Percentiles rank a stretch among this genome's conserved stretches.
Conservation (phyloP, 2,329 filamentous ascomycete genomes). For the Zymoseptoria ardabiliae region DNA sequence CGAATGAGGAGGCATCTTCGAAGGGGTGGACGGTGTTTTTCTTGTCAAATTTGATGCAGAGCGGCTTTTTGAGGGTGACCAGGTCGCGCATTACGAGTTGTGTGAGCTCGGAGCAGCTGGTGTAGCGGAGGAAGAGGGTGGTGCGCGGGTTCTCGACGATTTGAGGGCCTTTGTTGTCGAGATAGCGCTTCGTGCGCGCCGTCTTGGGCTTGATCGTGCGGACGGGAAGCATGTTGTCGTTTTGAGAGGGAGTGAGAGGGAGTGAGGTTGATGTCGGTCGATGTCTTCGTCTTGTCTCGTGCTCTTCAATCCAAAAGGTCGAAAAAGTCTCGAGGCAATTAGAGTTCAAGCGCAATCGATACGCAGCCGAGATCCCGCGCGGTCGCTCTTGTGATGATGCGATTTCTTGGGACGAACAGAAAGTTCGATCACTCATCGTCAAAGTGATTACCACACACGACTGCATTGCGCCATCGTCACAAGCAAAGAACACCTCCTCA, state of each 20-base stretch:
- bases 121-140: conserved; percentile 82
- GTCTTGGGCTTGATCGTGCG: conserved; percentile 56
- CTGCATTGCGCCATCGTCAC: not conserved
- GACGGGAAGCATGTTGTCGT: conserved; percentile 41
- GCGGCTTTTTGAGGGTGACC: conserved; percentile 72
- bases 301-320: not conserved
- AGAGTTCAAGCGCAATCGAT: not conserved
- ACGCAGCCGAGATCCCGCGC: not conserved
- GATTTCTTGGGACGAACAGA: not conserved
- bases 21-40: conserved; percentile 96
- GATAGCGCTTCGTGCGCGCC: conserved; percentile 87
- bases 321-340: not conserved
- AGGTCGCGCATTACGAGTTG: conserved; percentile 82
- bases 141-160: conserved; percentile 82
- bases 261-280: not conserved
- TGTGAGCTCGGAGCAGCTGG: conserved; percentile 72
- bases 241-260: not conserved
- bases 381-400: not conserved
- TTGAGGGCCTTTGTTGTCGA: conserved; percentile 90
- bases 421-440: not conserved
- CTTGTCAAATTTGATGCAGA: conserved; percentile 88
- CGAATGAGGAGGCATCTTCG: conserved; percentile 76
- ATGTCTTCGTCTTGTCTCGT: not conserved
- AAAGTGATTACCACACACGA: not conserved
- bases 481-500: not conserved